Evolutionary conservation across 2,329 filamentous ascomycete genomes (phyloP).

Genomic region (Pseudonectria foliicola): DNA sequence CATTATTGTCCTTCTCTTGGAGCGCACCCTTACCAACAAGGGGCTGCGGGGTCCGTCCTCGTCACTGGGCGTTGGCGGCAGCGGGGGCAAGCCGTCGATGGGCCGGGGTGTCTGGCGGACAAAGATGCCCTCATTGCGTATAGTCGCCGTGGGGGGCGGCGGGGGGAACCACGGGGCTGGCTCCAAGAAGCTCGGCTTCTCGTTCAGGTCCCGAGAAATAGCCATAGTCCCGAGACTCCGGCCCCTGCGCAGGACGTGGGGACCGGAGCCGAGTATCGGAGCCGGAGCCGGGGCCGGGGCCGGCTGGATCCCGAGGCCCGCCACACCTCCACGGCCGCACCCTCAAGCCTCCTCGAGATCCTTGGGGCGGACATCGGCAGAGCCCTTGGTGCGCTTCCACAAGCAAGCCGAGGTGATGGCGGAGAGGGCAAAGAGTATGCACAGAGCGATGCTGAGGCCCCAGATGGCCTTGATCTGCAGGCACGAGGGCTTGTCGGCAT

Average conservation of each 20-base stretch:
- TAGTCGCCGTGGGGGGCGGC: conserved; percentile 29
- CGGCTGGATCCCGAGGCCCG: conserved; percentile 4
- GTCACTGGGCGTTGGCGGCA: conserved; percentile 17
- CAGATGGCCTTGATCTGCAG: conserved; percentile 81
- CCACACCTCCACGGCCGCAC: conserved; percentile 36
- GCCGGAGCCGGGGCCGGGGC: too few species aligned
- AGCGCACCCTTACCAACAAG: conserved; percentile 21
- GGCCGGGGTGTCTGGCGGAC: conserved; percentile 19
- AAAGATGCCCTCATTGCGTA: conserved; percentile 16
- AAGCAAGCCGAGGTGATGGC: conserved; percentile 51
- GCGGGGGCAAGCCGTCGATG: conserved; percentile 23
- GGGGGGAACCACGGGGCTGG: conserved; percentile 24
- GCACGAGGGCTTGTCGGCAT: conserved; percentile 57
- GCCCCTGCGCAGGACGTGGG: conserved; percentile 15
- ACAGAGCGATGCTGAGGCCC: conserved; percentile 76
- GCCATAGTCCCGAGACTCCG: conserved; percentile 33
- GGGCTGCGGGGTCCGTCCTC: conserved; percentile 18
- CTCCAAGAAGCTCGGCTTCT: too few species aligned
- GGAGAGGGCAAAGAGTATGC: conserved; percentile 61
- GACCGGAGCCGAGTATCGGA: too few species aligned
- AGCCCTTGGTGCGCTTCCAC: conserved; percentile 51
- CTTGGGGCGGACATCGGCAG: conserved; percentile 30
- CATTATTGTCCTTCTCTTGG: conserved; percentile 40
- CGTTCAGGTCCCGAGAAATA: conserved; percentile 17
- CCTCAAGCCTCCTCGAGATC: conserved; percentile 44